Evolutionary conservation across 1,284 basidiomycete genomes (phyloP), one percentile per base, ranked within the genome.

Genomic region (Singerocomus rubriflavus): DNA sequence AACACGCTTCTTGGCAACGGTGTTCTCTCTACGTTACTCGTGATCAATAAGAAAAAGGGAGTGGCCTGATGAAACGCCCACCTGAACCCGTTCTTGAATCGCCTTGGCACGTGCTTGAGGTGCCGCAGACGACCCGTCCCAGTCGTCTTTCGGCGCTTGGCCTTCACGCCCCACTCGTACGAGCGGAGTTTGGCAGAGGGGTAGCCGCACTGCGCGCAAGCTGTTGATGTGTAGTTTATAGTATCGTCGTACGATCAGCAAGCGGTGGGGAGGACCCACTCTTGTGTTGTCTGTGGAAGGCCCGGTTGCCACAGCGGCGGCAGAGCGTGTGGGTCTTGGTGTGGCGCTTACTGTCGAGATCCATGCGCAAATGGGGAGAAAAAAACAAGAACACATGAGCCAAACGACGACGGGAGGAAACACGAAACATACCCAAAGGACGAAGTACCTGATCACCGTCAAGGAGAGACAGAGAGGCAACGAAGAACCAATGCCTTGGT

Each of bases 11-110:
- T 77, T 82, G 7, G 85, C 85, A 36, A 74, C 76, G 9, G 85
- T 89, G 72, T 93, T 92, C 78, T 94, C 92, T 70, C 91, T 90
- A 27, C n/a, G n/a, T n/a, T n/a, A n/a, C n/a, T n/a, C n/a, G n/a
- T n/a, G n/a, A n/a, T n/a, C n/a, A n/a, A n/a, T n/a, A n/a, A n/a
- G n/a, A n/a, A n/a, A n/a, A n/a, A n/a, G n/a, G n/a, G n/a, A n/a
- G n/a, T n/a, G n/a, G n/a, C n/a, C n/a, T n/a, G n/a, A n/a, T n/a
- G n/a, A n/a, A n/a, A n/a, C n/a, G 25, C 81, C 54, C 59, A 88
- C 88, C 88, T 81, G 82, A 94, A 95, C 54, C 95, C 96, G 72
- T 98, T 98, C 90, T 98, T 98, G 87, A 96, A 96, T 65, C 91
- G 83, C 69, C 91, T 84, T 61, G 87, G 84, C 46, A 97, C 94